These are phyloP conservation scores for Naganishia friedmannii DNA, from an alignment of 768 basidiomycete genomes.

Conservation along the genomic window DNA sequence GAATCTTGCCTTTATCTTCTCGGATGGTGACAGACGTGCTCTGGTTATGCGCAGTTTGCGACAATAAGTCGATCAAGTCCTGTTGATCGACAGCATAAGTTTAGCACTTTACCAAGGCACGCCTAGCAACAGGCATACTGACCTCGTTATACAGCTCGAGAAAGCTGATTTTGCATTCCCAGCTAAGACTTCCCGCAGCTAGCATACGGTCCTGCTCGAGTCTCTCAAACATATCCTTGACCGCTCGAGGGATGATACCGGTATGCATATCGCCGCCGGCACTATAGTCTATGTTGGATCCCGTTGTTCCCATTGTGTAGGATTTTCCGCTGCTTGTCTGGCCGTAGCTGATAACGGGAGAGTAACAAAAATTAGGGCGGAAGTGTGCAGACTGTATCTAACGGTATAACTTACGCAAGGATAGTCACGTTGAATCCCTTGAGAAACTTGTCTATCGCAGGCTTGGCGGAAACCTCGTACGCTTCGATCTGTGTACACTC, in stretches of 20 bases:
- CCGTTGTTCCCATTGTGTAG: slow-evolving; percentile 94
- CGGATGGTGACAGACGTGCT: slow-evolving; percentile 71
- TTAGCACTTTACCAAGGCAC: not conserved
- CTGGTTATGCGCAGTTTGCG: slow-evolving; percentile 73
- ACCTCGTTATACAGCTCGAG: slow-evolving; percentile 95
- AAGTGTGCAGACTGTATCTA: not conserved
- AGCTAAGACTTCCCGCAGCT: slow-evolving; percentile 60
- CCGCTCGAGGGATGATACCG: slow-evolving; percentile 93
- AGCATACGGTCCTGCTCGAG: slow-evolving; percentile 74
- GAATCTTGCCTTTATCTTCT: slow-evolving; percentile 93
- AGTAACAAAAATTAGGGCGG: not conserved
- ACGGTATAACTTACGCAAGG: slow-evolving; percentile 62
- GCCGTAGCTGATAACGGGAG: slow-evolving; percentile 15
- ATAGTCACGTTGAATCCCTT: slow-evolving; percentile 98
- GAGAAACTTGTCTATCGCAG: slow-evolving; percentile 57
- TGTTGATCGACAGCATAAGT: not conserved
- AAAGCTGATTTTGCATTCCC: slow-evolving; percentile 72
- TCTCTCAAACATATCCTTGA: slow-evolving; percentile 77
- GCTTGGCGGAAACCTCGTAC: slow-evolving; percentile 72
- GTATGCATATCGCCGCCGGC: slow-evolving; percentile 55
- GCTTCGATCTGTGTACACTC: slow-evolving; percentile 77
- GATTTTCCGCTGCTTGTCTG: slow-evolving; percentile 57
- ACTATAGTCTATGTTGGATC: slow-evolving; percentile 70
- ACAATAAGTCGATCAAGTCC: slow-evolving; percentile 91
- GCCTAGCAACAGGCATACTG: not conserved